phyloP scores from a whole-genome alignment of 768 basidiomycete species.

The Candolleomyces eurysporus region DNA sequence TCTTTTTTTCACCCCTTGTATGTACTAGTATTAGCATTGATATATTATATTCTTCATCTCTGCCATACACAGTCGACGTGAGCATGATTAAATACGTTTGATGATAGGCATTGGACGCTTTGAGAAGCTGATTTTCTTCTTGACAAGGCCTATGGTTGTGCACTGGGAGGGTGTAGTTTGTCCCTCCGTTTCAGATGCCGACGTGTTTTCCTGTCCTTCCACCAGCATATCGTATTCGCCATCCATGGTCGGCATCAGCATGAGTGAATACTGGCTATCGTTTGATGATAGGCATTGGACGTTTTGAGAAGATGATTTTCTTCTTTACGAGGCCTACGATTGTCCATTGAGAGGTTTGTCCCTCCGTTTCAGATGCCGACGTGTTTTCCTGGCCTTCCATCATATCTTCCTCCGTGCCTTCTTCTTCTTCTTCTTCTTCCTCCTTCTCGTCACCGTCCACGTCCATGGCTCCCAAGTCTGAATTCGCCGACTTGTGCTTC shows the following conservation, averaged over 20 bases:
- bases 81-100: neutral
- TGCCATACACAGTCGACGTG: too few species aligned
- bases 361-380: too few species aligned
- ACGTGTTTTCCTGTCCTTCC: too few species aligned
- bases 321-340: conserved; percentile 71
- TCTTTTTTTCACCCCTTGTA: neutral
- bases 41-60: too few species aligned
- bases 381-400: too few species aligned
- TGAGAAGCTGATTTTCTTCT: conserved; percentile 79
- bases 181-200: neutral
- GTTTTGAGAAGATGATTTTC: conserved; percentile 81
- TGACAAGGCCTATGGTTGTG: conserved; percentile 69
- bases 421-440: conserved; percentile 1
- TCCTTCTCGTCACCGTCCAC: neutral
- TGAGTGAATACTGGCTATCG: too few species aligned
- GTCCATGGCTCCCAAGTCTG: neutral
- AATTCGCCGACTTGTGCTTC: neutral
- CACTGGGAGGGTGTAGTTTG: conserved; percentile 34
- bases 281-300: conserved; percentile 62
- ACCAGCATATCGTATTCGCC: too few species aligned
- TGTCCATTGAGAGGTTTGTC: conserved; percentile 44
- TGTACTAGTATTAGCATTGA: conserved; percentile 3
- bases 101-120: conserved; percentile 74
- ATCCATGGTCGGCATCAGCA: too few species aligned
- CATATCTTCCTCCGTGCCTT: neutral